Conservation (phyloP, 257 asterid genomes). For the Asclepias syriaca region DNA sequence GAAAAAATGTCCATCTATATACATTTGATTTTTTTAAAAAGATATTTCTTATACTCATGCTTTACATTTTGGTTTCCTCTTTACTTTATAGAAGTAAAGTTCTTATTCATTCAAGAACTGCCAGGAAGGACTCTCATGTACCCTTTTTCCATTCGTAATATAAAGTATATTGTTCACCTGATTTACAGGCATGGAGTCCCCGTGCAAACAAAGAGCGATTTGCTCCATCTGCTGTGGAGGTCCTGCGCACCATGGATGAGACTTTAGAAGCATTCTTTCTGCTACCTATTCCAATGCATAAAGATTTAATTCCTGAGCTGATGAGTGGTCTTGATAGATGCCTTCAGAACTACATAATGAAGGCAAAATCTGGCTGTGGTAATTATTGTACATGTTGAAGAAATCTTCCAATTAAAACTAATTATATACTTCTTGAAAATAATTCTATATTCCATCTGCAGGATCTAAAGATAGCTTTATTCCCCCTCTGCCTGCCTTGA, state of each 20-base stretch:
- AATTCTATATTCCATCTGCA: constrained; percentile 22
- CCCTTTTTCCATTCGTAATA: background rate
- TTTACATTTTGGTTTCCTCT: background rate
- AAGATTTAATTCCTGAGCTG: constrained; percentile 78
- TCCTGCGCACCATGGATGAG: constrained; percentile 75
- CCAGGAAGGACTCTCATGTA: background rate
- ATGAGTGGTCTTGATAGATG: constrained; percentile 63
- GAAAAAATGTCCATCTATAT: background rate
- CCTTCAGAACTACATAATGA: constrained; percentile 54
- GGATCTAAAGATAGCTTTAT: constrained; percentile 58
- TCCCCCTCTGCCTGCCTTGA: constrained; percentile 60
- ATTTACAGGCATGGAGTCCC: constrained; percentile 69
- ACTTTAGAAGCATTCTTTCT: constrained; percentile 88
- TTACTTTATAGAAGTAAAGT: background rate
- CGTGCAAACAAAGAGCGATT: constrained; percentile 69
- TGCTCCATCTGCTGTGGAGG: constrained; percentile 93
- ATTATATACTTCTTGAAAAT: background rate
- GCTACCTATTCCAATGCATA: constrained; percentile 88
- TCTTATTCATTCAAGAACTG: background rate
- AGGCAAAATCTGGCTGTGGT: constrained; percentile 80
- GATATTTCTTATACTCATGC: background rate
- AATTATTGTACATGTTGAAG: constrained; percentile 20
- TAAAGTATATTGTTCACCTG: background rate
- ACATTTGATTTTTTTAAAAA: background rate
- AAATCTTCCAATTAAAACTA: too few species aligned